Evolutionary conservation across 1,139 yeast genomes (phyloP).

Genomic region (Yamadazyma jaroonii): DNA sequence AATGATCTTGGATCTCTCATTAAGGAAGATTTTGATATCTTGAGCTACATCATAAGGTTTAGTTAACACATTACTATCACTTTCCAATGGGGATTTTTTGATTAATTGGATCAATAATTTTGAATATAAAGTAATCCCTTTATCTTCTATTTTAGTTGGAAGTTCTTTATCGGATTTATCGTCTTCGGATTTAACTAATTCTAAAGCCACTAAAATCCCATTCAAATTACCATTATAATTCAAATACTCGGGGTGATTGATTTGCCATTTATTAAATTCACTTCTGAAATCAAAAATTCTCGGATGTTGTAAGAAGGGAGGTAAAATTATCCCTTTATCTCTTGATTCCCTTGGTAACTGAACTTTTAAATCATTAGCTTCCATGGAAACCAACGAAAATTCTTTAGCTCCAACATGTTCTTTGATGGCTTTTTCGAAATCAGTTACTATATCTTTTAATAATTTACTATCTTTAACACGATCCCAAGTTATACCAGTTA

Average conservation of each 20-base stretch:
- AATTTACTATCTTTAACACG: conserved; percentile 51
- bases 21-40: conserved; percentile 65
- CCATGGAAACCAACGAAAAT: conserved; percentile 66
- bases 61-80: conserved; percentile 56
- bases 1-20: conserved; percentile 75
- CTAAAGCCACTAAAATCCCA: conserved; percentile 59
- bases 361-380: conserved; percentile 69
- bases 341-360: conserved; percentile 79
- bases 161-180: conserved; percentile 1
- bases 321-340: conserved; percentile 70
- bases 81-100: conserved; percentile 53
- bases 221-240: conserved; percentile 49
- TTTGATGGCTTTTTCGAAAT: conserved; percentile 51
- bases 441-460: conserved; percentile 59
- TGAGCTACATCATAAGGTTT: conserved; percentile 73
- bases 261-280: conserved; percentile 74
- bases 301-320: conserved; percentile 74
- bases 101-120: conserved; percentile 50
- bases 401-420: conserved; percentile 44
- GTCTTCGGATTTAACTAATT: conserved; percentile 15
- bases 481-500: conserved; percentile 62
- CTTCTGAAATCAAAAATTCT: conserved; percentile 70
- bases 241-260: conserved; percentile 55
- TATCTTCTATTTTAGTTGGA: background rate
- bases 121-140: conserved; percentile 22